Conservation (phyloP, 371 early-diverging fungal species). For the Mortierella sp. region DNA sequence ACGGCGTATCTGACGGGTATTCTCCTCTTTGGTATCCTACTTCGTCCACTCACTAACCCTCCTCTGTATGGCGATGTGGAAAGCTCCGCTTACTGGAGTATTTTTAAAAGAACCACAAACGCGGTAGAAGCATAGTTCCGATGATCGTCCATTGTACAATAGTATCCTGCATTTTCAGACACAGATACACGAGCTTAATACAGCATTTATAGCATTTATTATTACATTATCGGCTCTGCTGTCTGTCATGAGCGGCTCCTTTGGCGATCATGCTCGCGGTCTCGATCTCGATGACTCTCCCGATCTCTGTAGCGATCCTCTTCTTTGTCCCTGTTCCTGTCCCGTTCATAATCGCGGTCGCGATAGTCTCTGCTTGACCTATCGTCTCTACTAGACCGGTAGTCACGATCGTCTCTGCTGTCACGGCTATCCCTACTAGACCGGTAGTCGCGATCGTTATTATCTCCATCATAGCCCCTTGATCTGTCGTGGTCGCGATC, state of each 20-base stretch:
- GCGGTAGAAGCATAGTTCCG: neutral
- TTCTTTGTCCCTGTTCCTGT: constrained; percentile 5
- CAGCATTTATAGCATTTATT: too few species aligned
- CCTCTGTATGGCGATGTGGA: constrained; percentile 22
- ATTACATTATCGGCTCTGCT: too few species aligned
- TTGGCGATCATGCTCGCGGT: constrained; percentile 17
- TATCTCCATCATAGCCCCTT: constrained; percentile 6
- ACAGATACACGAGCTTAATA: too few species aligned
- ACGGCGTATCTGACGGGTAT: constrained; percentile 21
- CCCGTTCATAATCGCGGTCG: constrained; percentile 15
- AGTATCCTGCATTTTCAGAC: too few species aligned
- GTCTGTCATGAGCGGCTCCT: too few species aligned
- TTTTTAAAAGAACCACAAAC: neutral
- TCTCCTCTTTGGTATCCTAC: constrained; percentile 23
- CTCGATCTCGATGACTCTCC: constrained; percentile 15
- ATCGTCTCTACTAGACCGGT: constrained; percentile 16
- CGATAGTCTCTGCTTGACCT: constrained; percentile 16
- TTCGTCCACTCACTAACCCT: constrained; percentile 34
- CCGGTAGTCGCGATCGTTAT: constrained; percentile 16
- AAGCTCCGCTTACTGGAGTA: constrained; percentile 24
- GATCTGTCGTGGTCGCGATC: constrained; percentile 13
- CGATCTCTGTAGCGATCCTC: constrained; percentile 9
- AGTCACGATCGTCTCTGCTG: constrained; percentile 7
- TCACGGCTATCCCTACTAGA: constrained; percentile 8
- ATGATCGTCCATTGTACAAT: neutral